phyloP scores from a whole-genome alignment of 208 protist species.

The Leishmania guyanensis region DNA sequence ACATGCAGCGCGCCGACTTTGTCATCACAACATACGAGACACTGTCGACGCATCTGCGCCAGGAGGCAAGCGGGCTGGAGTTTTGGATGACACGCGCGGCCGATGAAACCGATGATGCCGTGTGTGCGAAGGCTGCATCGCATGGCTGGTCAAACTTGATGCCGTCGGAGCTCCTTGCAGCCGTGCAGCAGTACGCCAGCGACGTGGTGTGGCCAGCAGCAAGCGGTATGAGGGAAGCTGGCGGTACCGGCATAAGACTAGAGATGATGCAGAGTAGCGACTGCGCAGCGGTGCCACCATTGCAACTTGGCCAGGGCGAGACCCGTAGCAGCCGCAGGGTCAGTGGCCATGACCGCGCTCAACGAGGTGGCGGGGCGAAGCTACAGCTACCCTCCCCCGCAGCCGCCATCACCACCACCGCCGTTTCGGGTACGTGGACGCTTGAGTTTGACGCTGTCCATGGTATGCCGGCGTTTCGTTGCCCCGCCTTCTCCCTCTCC shows the following conservation, averaged over 20 bases:
- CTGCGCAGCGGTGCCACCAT: background rate
- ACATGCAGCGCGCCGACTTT: conserved; percentile 50
- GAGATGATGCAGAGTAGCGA: background rate
- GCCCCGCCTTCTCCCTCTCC: conserved; percentile 15
- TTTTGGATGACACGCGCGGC: conserved; percentile 17
- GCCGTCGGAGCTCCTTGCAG: conserved; percentile 11
- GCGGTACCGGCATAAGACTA: background rate
- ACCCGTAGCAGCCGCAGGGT: background rate
- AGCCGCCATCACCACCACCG: background rate
- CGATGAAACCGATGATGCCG: conserved; percentile 12
- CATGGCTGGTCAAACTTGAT: conserved; percentile 14
- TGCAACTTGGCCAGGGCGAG: background rate
- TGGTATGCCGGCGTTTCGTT: background rate
- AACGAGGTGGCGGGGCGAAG: background rate
- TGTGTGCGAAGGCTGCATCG: conserved; percentile 18
- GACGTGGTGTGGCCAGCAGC: conserved; percentile 20
- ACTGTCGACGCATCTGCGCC: conserved; percentile 47
- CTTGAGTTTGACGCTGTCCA: background rate
- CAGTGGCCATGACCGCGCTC: background rate
- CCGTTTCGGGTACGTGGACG: conserved; percentile 10
- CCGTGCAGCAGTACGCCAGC: conserved; percentile 14
- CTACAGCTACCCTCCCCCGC: no score
- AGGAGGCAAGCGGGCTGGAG: conserved; percentile 29
- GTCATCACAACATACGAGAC: conserved; percentile 78
- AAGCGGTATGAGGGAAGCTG: background rate